Evolutionary conservation across 768 basidiomycete genomes (phyloP), one percentile per base, ranked within the genome.

Genomic region (Mycena indigotica): DNA sequence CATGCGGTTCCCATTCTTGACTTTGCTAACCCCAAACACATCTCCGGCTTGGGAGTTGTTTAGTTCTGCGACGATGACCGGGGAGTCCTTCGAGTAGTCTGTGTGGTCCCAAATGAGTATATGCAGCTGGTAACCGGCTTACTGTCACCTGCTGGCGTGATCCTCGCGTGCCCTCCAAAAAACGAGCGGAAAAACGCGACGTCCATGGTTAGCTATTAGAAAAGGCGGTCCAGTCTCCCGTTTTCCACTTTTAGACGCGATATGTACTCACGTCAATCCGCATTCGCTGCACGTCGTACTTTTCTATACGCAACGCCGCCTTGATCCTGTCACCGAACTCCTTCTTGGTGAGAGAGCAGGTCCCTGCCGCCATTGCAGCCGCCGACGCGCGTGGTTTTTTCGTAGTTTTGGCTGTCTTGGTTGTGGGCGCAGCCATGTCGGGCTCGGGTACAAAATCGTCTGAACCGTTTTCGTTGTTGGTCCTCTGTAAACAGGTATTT

Each of bases 231-330:
- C 35, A 39, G n/a, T 39, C 35, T 12, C n/a, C n/a, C n/a, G 12
- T 12, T 12, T n/a, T 12, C 13, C 35, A 39, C n/a, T 39, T 39
- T n/a, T 46, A 13, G 8, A 10, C 13, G n/a, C n/a, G n/a, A n/a
- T n/a, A n/a, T n/a, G n/a, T n/a, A n/a, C n/a, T n/a, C n/a, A n/a
- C n/a, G 45, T 62, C 58, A n/a, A 62, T 48, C n/a, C 61, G 61
- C 56, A 58, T 62, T 6, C 56, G 49, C 45, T 62, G 61, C 1
- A 51, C 61, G 8, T 62, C 61, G n/a, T 58, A 62, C 45, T 62
- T 62, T 49, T 62, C 61, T 10, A 62, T 50, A 24, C 56, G n/a
- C 50, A 62, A 40, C 4, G 56, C 56, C 5, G 17, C 56, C 28
- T 62, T 62, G 21, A 62, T 58, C 5, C 23, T 28, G 23, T 62